Percentiles rank a stretch among this genome's conserved stretches.
These are phyloP conservation scores for Cornus controversa DNA, from an alignment of 148 eudicot genomes.

Conservation along the genomic window DNA sequence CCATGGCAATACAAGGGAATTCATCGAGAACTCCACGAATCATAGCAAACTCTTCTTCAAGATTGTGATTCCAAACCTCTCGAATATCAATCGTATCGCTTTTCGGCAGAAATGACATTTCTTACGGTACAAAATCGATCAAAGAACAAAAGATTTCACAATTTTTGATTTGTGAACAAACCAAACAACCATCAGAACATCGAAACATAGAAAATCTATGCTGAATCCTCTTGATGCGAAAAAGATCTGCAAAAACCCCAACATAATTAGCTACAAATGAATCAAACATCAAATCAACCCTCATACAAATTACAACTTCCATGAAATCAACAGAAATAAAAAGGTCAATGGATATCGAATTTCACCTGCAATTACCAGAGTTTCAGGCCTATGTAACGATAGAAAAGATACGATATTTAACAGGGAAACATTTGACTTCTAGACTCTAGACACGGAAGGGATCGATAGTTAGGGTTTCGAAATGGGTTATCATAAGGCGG, in stretches of 20 bases:
- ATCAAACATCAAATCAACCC: background rate
- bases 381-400: background rate
- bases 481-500: background rate
- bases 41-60: slow-evolving; percentile 41
- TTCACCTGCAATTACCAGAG: slow-evolving; percentile 9
- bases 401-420: background rate
- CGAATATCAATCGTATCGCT: slow-evolving; percentile 46
- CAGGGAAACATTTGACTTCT: background rate
- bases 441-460: background rate
- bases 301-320: background rate
- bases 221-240: background rate
- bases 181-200: background rate
- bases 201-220: background rate
- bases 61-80: slow-evolving; percentile 50
- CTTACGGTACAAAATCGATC: slow-evolving; percentile 1
- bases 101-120: slow-evolving; percentile 42
- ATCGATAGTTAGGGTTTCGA: slow-evolving; percentile 9
- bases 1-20: slow-evolving; percentile 54
- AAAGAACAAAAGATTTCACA: background rate
- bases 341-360: background rate
- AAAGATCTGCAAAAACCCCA: slow-evolving; percentile 7
- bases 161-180: background rate
- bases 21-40: slow-evolving; percentile 41
- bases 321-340: background rate
- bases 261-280: background rate